Evolutionary conservation across 768 basidiomycete genomes (phyloP).

Genomic region (Trametopsis cervina): DNA sequence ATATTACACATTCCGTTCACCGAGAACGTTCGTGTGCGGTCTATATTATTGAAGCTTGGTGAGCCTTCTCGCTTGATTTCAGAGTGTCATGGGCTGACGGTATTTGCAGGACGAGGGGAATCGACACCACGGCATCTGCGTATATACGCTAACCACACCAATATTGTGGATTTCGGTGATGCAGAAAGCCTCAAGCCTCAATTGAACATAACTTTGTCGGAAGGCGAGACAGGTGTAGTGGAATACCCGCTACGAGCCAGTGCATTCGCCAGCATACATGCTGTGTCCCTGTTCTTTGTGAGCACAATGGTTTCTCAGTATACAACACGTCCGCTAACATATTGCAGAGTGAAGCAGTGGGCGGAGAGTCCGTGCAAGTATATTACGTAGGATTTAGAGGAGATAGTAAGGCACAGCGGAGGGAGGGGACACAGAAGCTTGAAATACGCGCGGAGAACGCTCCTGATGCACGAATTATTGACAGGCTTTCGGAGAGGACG

Average conservation of each 20-base stretch:
- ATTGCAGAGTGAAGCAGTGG: conserved; percentile 56
- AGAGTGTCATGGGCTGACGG: no score
- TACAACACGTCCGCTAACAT: conserved; percentile 5
- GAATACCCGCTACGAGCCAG: conserved; percentile 77
- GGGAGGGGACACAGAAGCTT: conserved; percentile 54
- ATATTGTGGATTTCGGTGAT: conserved; percentile 73
- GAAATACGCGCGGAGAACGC: conserved; percentile 79
- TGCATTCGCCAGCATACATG: conserved; percentile 68
- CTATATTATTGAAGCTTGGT: conserved; percentile 75
- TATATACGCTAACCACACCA: conserved; percentile 66
- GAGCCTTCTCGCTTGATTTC: conserved; percentile 20
- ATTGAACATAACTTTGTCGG: conserved; percentile 60
- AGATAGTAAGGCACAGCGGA: conserved; percentile 46
- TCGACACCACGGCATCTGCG: conserved; percentile 67
- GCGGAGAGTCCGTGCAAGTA: conserved; percentile 56
- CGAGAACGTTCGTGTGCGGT: conserved; percentile 69
- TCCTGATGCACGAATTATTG: conserved; percentile 62
- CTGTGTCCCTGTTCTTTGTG: conserved; percentile 76
- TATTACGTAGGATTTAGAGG: conserved; percentile 86
- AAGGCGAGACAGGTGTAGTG: conserved; percentile 59
- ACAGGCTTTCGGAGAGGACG: conserved; percentile 49
- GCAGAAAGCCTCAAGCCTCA: conserved; percentile 65
- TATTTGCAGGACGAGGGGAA: conserved; percentile 61
- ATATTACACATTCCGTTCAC: conserved; percentile 79
- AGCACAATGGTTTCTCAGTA: conserved; percentile 29